Conservation (phyloP, 1,139 yeast genomes). For the Spencermartinsiella ligniputridi region DNA sequence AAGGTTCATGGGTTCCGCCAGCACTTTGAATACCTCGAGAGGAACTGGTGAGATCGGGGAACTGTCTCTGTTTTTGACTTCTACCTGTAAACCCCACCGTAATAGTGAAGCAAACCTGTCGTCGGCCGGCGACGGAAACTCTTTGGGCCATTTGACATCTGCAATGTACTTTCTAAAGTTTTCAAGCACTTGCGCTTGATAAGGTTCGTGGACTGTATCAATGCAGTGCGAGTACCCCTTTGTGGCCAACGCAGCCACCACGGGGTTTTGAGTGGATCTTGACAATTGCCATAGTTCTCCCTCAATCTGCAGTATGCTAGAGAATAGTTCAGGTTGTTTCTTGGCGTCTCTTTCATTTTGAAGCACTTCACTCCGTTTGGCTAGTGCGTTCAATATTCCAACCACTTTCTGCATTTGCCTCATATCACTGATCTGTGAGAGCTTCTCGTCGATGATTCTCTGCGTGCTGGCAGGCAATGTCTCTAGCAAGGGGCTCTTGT, state of each 20-base stretch:
- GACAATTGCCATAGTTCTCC: conserved; percentile 3
- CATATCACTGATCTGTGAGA: conserved; percentile 6
- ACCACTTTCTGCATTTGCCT: conserved; percentile 3
- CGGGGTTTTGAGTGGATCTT: conserved; percentile 9
- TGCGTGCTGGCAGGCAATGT: conserved; percentile 3
- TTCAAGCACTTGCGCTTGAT: conserved; percentile 8
- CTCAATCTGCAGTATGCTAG: conserved; percentile 1
- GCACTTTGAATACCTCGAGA: conserved; percentile 55
- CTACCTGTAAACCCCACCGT: conserved; percentile 14
- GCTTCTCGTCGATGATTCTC: conserved; percentile 12
- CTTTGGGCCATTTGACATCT: conserved; percentile 25
- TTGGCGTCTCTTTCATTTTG: not conserved
- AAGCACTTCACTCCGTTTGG: not conserved
- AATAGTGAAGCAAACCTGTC: not conserved
- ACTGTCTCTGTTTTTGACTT: conserved; percentile 4
- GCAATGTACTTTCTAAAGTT: conserved; percentile 16
- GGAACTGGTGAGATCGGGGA: conserved; percentile 42
- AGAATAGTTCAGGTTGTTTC: no score
- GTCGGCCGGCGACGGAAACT: not conserved
- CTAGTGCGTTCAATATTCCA: not conserved
- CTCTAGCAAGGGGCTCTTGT: not conserved
- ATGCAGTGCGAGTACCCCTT: conserved; percentile 13
- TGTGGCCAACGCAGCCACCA: conserved; percentile 10
- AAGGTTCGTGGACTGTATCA: conserved; percentile 8
- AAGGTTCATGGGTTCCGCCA: conserved; percentile 53